Evolutionary conservation across 2,329 filamentous ascomycete genomes (phyloP), one percentile per base, ranked within the genome.

Genomic region (Fusarium sarcochroum): DNA sequence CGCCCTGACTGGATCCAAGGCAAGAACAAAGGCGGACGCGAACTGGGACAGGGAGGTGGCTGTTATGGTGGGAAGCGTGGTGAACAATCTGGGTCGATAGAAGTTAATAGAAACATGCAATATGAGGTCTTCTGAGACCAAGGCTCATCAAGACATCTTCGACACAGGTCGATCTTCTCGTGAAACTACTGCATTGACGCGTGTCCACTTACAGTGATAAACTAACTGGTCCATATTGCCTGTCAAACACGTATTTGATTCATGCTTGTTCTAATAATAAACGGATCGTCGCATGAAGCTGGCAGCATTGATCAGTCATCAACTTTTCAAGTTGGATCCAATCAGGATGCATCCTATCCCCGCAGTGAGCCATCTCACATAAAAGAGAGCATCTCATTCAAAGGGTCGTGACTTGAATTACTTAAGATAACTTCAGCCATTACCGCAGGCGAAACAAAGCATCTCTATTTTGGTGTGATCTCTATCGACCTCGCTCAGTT

Each of bases 41-140:
- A 81, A 81, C 57, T 98, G 93, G 93, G 95, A 98, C 74, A 87
- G 95, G 38, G 96, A 98, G 80, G 91, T 94, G 47, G 94, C 94
- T 2, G 94, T 98, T 47, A 98, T 98, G 95, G 92, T 97, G 41
- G 91, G 92, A 52, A 93, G 93, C 73, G 89, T 98, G 7, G 85
- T 94, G 38, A 87, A 86, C 47, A 85, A 85, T 60, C 72, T 89
- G 6, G 81, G 84, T 13, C 80, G 84, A 65, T 76, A 63, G 63
- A 32, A 21, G 21, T 35, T 42, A 17, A 50, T 21, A 46, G 25
- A 34, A 15, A 41, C 32, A 58, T 18, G n/a, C 30, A 44, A 41
- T 42, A 32, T 27, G 11, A n/a, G 17, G 13, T 20, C 14, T 18
- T 7, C 10, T 45, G 18, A 18, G 25, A 30, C 7, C 23, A 50